A percentile compares a stretch with the other conserved stretches of the same genome.
Conservation (phyloP, 495 filamentous ascomycete genomes). For the Neurospora sp. region DNA sequence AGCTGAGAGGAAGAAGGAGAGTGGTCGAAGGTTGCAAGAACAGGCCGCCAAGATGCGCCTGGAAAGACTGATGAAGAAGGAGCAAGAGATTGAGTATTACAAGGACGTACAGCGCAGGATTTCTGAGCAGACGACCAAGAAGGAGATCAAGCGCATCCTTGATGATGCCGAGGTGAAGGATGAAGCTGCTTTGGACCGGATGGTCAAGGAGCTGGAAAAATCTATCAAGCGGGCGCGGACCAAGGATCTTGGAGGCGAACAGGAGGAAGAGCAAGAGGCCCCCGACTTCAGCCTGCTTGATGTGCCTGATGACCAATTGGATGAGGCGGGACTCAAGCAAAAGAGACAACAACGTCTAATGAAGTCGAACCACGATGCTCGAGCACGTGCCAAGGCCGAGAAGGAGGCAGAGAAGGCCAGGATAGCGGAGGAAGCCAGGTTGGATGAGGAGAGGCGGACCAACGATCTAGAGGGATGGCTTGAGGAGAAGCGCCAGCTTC, state of each 20-base stretch:
- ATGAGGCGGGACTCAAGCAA: conserved; percentile 79
- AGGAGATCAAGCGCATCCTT: conserved; percentile 73
- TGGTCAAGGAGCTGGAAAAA: conserved; percentile 79
- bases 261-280: conserved; percentile 63
- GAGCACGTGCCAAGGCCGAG: conserved; percentile 84
- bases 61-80: conserved; percentile 89
- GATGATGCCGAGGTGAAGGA: conserved; percentile 89
- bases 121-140: conserved; percentile 57
- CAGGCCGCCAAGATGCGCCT: conserved; percentile 94
- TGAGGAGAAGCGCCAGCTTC: conserved; percentile 61
- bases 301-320: conserved; percentile 80
- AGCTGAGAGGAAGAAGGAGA: conserved; percentile 87
- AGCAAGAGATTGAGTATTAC: conserved; percentile 91
- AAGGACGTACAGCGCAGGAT: conserved; percentile 64
- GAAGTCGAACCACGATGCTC: conserved; percentile 88
- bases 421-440: conserved; percentile 66
- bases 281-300: conserved; percentile 83
- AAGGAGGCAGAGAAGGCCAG: conserved; percentile 86
- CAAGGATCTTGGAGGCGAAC: conserved; percentile 79
- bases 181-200: conserved; percentile 67
- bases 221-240: conserved; percentile 79
- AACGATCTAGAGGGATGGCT: conserved; percentile 85
- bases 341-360: conserved; percentile 86
- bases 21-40: conserved; percentile 81
- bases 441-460: conserved; percentile 73